Evolutionary conservation across 192 early-diverging fungal genomes (phyloP).

Genomic region (Umbelopsis vinacea): DNA sequence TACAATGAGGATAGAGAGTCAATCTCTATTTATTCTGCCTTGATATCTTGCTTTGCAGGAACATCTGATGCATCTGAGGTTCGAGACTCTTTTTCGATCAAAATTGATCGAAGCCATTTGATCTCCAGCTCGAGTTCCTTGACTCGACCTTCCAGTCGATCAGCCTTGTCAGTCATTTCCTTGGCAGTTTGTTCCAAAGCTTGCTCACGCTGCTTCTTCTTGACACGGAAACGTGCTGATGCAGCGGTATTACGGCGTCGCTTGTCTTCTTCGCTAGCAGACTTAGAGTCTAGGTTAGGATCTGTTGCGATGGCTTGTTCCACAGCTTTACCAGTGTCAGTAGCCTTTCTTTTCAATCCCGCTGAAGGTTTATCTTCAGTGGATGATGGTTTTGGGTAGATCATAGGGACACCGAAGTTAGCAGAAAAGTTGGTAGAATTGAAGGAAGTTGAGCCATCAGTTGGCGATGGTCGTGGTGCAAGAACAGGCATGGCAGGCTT

Average conservation of each 20-base stretch:
- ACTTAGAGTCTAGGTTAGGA: constrained; percentile 31
- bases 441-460: constrained; percentile 22
- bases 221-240: constrained; percentile 91
- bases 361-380: not conserved
- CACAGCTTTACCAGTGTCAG: not conserved
- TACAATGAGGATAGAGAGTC: not conserved
- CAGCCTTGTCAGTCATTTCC: constrained; percentile 75
- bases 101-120: constrained; percentile 84
- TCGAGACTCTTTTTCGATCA: constrained; percentile 74
- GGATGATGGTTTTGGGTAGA: not conserved
- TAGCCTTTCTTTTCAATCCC: constrained; percentile 5
- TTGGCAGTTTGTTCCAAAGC: constrained; percentile 79
- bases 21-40: constrained; percentile 13
- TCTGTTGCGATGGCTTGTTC: constrained; percentile 26
- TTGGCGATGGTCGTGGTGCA: constrained; percentile 25
- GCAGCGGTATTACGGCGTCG: constrained; percentile 93
- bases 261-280: constrained; percentile 80
- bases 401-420: not conserved
- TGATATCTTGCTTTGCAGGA: not conserved
- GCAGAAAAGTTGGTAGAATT: constrained; percentile 26
- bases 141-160: constrained; percentile 74
- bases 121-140: constrained; percentile 90
- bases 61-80: constrained; percentile 3
- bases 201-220: constrained; percentile 94
- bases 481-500: constrained; percentile 24